phyloP scores from a whole-genome alignment of 352 stramenopile genomes.

The Thraustotheca clavata region DNA sequence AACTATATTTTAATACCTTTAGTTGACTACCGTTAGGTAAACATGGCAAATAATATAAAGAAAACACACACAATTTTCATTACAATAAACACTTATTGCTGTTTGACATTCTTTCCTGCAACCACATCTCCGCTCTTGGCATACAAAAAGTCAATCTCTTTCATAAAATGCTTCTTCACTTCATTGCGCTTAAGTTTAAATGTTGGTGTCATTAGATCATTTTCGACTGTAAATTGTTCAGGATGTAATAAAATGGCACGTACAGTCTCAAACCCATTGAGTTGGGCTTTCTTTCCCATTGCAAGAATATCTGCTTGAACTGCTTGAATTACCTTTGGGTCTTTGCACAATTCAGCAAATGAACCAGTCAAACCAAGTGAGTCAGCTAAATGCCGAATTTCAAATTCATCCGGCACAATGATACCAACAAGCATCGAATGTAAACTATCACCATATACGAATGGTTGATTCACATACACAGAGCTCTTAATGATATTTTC shows the following conservation, averaged over 20 bases:
- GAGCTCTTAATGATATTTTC: constrained; percentile 91
- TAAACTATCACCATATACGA: constrained; percentile 93
- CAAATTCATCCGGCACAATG: constrained; percentile 88
- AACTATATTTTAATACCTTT: too few relatives aligned
- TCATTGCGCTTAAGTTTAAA: constrained; percentile 94
- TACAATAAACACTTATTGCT: not conserved
- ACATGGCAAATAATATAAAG: too few relatives aligned
- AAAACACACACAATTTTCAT: too few relatives aligned
- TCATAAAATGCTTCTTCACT: constrained; percentile 75
- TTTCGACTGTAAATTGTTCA: constrained; percentile 3
- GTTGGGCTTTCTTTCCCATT: constrained; percentile 23
- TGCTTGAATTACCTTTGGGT: constrained; percentile 16
- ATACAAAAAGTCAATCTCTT: constrained; percentile 84
- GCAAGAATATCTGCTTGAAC: constrained; percentile 49
- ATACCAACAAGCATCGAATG: constrained; percentile 91
- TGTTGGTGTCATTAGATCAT: constrained; percentile 88
- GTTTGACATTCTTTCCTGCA: constrained; percentile 14
- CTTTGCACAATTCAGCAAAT: constrained; percentile 24
- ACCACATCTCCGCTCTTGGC: constrained; percentile 18
- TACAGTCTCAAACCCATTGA: constrained; percentile 75
- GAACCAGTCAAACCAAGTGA: constrained; percentile 51
- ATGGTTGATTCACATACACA: constrained; percentile 86
- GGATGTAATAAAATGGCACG: not conserved
- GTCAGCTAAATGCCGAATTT: constrained; percentile 79
- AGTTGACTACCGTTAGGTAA: too few relatives aligned